Base-by-base conservation (phyloP, 257 asterid species). In the Dorcoceras hygrometricum region DNA sequence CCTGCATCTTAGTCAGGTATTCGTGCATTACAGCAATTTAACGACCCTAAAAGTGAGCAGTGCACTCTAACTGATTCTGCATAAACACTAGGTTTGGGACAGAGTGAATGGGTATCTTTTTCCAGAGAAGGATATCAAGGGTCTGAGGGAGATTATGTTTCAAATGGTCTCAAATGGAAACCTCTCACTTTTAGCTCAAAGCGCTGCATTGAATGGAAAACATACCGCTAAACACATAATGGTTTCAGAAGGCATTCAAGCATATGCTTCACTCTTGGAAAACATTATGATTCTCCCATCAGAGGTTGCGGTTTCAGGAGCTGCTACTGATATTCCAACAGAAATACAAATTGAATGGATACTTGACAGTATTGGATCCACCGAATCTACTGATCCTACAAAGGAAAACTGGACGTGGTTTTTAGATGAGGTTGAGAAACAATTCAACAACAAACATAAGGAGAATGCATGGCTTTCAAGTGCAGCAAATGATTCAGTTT, bases 231-330 rank as follows among this genome's bases (percentile, higher is more conserved):
- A 76, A 76, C 91, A 87, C 78, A 78, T 90, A 51, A 84, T 94
- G 95, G 98, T 84, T 61, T 77, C 86, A 23, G 99, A 94, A 77
- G 78, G 84, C 8, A 76, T 89, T 39, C 89, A 86, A 62, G 96
- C 96, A 61, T 94, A 94, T 77, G 83, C 91, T 73, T 80, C 70
- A 12, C 75, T 94, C 28, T 67, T 94, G 83, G 95, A 89, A 76
- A 84, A 79, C 62, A 76, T 91, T 74, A 83, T 94, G 75, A 69
- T 70, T 50, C 76, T 88, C 69, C 95, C 98, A 34, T 89, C 99
- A 19, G 98, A 89, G 81, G 95, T 84, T 80, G 78, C 84, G 36
- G 53, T 73, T 68, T 81, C 89, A 29, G 28, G 29, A 71, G 56
- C 84, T 72, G 74, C 84, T 70, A 71, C 79, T 65, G 76, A 71